A percentile compares a stretch with the other conserved stretches of the same genome.
Conservation (phyloP, 495 filamentous ascomycete species). For the Annulohypoxylon maeteangense region DNA sequence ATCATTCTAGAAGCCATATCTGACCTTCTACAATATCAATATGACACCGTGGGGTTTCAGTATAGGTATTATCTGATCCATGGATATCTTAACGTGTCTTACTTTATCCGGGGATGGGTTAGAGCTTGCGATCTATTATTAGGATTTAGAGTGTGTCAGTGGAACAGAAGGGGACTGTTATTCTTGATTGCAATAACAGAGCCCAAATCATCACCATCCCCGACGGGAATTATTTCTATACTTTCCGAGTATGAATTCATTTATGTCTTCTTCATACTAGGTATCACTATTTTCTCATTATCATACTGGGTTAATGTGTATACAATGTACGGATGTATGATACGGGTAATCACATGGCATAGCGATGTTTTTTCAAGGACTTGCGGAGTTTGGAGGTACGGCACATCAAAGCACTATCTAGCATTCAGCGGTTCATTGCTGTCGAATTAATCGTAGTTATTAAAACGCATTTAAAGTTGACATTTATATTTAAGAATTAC, state of each 20-base stretch:
- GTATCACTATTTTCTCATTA: background rate
- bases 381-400: slow-evolving; percentile 13
- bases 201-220: background rate
- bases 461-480: slow-evolving; percentile 19
- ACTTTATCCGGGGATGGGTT: background rate
- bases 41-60: background rate
- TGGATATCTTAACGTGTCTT: background rate
- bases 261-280: background rate
- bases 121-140: background rate
- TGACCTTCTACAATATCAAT: slow-evolving; percentile 4
- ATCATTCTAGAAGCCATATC: slow-evolving; percentile 12
- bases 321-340: slow-evolving; percentile 39
- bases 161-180: slow-evolving; percentile 4
- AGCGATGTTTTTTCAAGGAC: slow-evolving; percentile 36
- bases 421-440: slow-evolving; percentile 16
- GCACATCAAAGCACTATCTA: slow-evolving; percentile 5
- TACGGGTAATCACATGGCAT: slow-evolving; percentile 33
- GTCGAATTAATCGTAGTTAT: slow-evolving; percentile 39
- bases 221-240: slow-evolving; percentile 1
- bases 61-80: no score
- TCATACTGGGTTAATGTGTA: slow-evolving; percentile 31
- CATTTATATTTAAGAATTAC: slow-evolving; percentile 14
- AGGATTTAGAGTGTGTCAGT: background rate
- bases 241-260: slow-evolving; percentile 5
- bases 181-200: background rate